These are phyloP conservation scores for Sporothrix brunneoviolacea DNA, from an alignment of 2,329 filamentous ascomycete species.

Conservation along the genomic window DNA sequence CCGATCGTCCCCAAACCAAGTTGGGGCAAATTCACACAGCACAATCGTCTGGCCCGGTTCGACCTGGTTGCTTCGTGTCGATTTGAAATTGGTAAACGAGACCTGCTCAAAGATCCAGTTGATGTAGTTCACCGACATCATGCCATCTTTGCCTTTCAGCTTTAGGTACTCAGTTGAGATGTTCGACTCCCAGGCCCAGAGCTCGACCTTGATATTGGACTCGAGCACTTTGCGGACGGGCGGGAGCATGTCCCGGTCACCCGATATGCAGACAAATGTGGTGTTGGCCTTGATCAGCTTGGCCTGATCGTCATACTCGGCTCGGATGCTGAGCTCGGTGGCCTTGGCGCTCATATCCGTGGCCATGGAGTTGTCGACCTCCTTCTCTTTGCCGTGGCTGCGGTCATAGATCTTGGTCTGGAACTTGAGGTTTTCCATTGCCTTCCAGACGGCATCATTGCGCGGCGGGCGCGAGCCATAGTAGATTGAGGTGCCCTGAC, in stretches of 20 bases:
- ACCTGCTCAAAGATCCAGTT: slow-evolving; percentile 14
- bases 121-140: slow-evolving; percentile 12
- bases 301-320: slow-evolving; percentile 1
- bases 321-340: slow-evolving; percentile 11
- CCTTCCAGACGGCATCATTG: slow-evolving; percentile 20
- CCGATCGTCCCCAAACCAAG: background rate
- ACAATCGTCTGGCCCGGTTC: slow-evolving; percentile 4
- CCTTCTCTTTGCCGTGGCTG: slow-evolving; percentile 21
- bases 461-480: slow-evolving; percentile 23
- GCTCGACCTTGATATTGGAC: slow-evolving; percentile 21
- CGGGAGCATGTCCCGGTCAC: slow-evolving; percentile 24
- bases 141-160: background rate
- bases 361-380: slow-evolving; percentile 24
- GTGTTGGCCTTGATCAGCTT: slow-evolving; percentile 8
- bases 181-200: slow-evolving; percentile 23
- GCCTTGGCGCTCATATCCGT: slow-evolving; percentile 17
- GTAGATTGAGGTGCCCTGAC: slow-evolving; percentile 16
- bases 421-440: slow-evolving; percentile 9
- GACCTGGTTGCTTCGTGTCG: slow-evolving; percentile 5
- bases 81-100: slow-evolving; percentile 16
- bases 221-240: slow-evolving; percentile 18
- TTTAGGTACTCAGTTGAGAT: slow-evolving; percentile 19
- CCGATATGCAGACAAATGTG: slow-evolving; percentile 21
- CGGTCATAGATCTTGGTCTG: slow-evolving; percentile 19
- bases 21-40: background rate